Percentiles rank a stretch among this genome's conserved stretches.
Evolutionary conservation across 805 yeast species (phyloP).

Genomic region (Candida oleophila): DNA sequence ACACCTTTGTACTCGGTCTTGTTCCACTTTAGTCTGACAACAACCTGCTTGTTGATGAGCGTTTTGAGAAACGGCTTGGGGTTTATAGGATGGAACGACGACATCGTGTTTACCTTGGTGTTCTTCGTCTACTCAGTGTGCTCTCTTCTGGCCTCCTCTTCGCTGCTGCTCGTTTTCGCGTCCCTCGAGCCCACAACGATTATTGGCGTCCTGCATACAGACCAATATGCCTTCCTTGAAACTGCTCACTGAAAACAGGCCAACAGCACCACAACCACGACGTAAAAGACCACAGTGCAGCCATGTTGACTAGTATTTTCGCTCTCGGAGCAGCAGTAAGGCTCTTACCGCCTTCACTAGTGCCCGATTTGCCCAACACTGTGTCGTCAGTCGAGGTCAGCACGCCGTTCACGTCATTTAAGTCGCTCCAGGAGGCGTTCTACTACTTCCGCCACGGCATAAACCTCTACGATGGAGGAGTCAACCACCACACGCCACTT

Average conservation of each 20-base stretch:
- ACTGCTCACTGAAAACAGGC: neutral
- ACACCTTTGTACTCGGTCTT: slow-evolving; percentile 82
- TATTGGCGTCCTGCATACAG: neutral
- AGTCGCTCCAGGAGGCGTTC: slow-evolving; percentile 45
- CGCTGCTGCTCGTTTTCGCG: neutral
- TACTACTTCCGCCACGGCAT: slow-evolving; percentile 56
- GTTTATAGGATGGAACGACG: slow-evolving; percentile 61
- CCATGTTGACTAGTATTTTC: neutral
- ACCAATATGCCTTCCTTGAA: too few relatives aligned
- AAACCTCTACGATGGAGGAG: slow-evolving; percentile 79
- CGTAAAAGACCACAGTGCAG: too few relatives aligned
- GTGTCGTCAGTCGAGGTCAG: slow-evolving; percentile 54
- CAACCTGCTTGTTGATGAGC: slow-evolving; percentile 65
- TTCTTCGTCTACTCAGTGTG: neutral
- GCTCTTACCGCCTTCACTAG: slow-evolving; percentile 31
- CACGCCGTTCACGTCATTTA: slow-evolving; percentile 72
- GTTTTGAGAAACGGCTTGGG: slow-evolving; percentile 89
- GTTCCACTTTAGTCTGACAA: slow-evolving; percentile 87
- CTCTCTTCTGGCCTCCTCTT: neutral
- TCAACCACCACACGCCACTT: slow-evolving; percentile 83
- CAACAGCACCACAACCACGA: neutral
- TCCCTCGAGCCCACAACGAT: neutral
- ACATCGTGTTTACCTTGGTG: too few relatives aligned
- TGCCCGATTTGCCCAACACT: slow-evolving; percentile 27
- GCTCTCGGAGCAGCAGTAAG: slow-evolving; percentile 32